phyloP scores from a whole-genome alignment of 768 basidiomycete species.

The Crepidotus variabilis region DNA sequence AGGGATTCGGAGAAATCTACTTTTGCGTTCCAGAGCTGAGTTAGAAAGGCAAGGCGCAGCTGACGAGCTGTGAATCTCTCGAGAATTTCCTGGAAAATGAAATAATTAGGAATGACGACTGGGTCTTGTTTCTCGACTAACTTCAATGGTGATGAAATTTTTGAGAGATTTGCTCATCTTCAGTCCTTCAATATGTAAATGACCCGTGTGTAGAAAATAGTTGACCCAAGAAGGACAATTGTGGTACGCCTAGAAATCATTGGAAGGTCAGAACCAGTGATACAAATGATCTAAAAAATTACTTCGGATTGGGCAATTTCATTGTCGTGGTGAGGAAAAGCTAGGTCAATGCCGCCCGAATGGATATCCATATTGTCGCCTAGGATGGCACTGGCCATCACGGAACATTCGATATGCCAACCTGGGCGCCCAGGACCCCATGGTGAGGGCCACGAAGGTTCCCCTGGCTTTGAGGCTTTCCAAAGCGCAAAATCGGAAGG shows the following conservation, averaged over 20 bases:
- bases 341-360: slow-evolving; percentile 93
- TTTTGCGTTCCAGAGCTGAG: slow-evolving; percentile 88
- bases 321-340: slow-evolving; percentile 99
- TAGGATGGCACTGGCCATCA: slow-evolving; percentile 92
- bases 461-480: slow-evolving; percentile 96
- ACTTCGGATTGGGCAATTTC: slow-evolving; percentile 98
- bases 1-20: slow-evolving; percentile 91
- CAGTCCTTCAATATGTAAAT: slow-evolving; percentile 95
- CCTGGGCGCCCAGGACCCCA: slow-evolving; percentile 97
- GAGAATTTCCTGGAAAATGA: slow-evolving; percentile 71
- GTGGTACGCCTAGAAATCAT: slow-evolving; percentile 75
- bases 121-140: slow-evolving; percentile 29
- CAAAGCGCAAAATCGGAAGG: slow-evolving; percentile 94
- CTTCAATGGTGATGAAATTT: slow-evolving; percentile 97
- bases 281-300: slow-evolving; percentile 12
- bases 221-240: slow-evolving; percentile 93
- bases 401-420: slow-evolving; percentile 99
- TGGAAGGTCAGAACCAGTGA: slow-evolving; percentile 2
- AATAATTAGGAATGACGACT: background rate
- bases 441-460: slow-evolving; percentile 93
- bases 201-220: slow-evolving; percentile 98
- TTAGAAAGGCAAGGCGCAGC: slow-evolving; percentile 86
- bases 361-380: slow-evolving; percentile 96
- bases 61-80: slow-evolving; percentile 82
- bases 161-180: slow-evolving; percentile 99